These are phyloP conservation scores for Aureobasidium sp. DNA, from an alignment of 2,329 filamentous ascomycete species.

Conservation along the genomic window DNA sequence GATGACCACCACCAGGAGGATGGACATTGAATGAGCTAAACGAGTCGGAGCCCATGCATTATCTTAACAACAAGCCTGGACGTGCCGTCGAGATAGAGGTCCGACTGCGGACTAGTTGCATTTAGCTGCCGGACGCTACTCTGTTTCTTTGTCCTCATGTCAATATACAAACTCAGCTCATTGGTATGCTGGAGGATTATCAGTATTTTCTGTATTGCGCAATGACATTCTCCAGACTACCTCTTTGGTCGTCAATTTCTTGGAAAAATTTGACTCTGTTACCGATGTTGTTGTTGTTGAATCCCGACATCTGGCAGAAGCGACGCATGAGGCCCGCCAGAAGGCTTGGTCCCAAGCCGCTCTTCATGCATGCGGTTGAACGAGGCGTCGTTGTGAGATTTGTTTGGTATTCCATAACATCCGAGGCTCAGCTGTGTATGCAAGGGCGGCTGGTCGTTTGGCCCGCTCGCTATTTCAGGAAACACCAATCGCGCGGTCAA, in stretches of 20 bases:
- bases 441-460: neutral
- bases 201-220: too few species aligned
- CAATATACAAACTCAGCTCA: too few species aligned
- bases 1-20: neutral
- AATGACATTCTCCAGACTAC: too few species aligned
- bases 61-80: neutral
- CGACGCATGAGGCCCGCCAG: neutral
- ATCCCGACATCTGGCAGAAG: too few species aligned
- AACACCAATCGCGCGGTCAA: neutral
- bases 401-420: neutral
- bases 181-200: too few species aligned
- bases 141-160: constrained; percentile 12
- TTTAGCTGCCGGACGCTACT: neutral
- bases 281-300: too few species aligned
- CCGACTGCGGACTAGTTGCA: neutral
- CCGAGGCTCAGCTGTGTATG: constrained; percentile 6
- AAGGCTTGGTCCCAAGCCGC: neutral
- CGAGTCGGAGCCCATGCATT: neutral
- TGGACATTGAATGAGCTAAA: neutral
- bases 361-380: neutral
- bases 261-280: too few species aligned
- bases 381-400: neutral
- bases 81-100: neutral
- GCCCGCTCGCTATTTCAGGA: neutral
- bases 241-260: too few species aligned